These are phyloP conservation scores for Salix udensis DNA, from an alignment of 345 rosid species.

Conservation along the genomic window DNA sequence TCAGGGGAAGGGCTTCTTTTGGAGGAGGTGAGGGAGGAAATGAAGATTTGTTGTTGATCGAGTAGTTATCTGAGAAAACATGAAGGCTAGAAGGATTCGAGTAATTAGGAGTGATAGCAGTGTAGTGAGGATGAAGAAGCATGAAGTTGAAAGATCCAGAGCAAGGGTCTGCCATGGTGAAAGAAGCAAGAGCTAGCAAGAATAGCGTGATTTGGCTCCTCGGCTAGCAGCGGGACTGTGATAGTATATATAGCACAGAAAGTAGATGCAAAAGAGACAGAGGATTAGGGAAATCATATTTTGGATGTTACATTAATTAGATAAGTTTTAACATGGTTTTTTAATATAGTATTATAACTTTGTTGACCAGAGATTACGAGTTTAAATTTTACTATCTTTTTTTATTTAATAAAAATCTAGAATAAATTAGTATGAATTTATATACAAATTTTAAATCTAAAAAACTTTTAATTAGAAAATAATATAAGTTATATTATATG, in stretches of 20 bases:
- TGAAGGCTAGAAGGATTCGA: not conserved
- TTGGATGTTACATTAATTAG: no score
- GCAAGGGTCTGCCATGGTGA: slow-evolving; percentile 42
- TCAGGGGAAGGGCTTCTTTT: slow-evolving; percentile 39
- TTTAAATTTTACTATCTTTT: no score
- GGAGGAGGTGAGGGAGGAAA: slow-evolving; percentile 10
- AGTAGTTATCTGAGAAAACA: not conserved
- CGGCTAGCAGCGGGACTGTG: not conserved
- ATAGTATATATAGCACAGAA: not conserved
- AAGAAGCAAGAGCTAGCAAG: not conserved
- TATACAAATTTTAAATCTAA: no score
- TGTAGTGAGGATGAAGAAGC: slow-evolving; percentile 25
- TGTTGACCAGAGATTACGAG: no score
- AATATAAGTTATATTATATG: no score
- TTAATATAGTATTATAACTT: no score
- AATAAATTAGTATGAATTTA: no score
- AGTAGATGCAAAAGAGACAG: not conserved
- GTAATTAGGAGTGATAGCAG: slow-evolving; percentile 3
- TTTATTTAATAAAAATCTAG: no score
- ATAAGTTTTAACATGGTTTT: no score
- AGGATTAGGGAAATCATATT: not conserved
- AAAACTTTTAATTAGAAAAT: no score
- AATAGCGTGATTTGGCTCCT: not conserved
- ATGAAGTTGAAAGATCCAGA: slow-evolving; percentile 35
- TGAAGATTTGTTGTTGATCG: not conserved